Evolutionary conservation across 257 asterid genomes (phyloP).

Genomic region (Oldenlandia corymbosa): DNA sequence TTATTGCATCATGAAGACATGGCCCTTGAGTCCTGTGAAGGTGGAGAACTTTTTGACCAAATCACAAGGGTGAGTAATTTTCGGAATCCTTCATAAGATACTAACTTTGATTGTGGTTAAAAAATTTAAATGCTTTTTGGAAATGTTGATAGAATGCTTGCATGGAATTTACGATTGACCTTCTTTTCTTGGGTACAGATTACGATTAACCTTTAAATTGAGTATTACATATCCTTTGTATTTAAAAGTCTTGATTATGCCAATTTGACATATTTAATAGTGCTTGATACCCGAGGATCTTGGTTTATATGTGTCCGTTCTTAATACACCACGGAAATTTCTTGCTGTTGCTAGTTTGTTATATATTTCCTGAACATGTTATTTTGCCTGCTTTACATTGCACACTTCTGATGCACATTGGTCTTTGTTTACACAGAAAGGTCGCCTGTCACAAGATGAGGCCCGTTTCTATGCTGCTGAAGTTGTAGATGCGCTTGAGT

Average conservation of each 20-base stretch:
- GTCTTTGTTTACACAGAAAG: conserved; percentile 62
- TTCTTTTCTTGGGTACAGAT: too few species aligned
- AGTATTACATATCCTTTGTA: not conserved
- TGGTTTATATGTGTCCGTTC: not conserved
- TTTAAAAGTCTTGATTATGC: not conserved
- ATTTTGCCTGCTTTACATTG: conserved; percentile 11
- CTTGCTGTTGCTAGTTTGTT: not conserved
- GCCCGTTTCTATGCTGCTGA: conserved; percentile 96
- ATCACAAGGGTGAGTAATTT: conserved; percentile 71
- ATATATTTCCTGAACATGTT: not conserved
- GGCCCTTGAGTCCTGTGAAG: conserved; percentile 99
- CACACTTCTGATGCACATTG: conserved; percentile 17
- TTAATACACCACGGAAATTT: not conserved
- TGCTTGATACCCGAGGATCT: not conserved
- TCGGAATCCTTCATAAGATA: conserved; percentile 1
- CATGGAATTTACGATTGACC: too few species aligned
- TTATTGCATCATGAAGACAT: conserved; percentile 54
- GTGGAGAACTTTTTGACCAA: conserved; percentile 98
- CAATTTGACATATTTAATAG: not conserved
- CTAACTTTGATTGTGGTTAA: conserved; percentile 1
- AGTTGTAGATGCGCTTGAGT: conserved; percentile 97
- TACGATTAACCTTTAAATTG: not conserved
- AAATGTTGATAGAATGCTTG: not conserved
- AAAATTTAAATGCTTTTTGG: not conserved
- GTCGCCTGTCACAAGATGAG: conserved; percentile 82